phyloP scores from a whole-genome alignment of 1,284 basidiomycete genomes.

The Boletus mariae region DNA sequence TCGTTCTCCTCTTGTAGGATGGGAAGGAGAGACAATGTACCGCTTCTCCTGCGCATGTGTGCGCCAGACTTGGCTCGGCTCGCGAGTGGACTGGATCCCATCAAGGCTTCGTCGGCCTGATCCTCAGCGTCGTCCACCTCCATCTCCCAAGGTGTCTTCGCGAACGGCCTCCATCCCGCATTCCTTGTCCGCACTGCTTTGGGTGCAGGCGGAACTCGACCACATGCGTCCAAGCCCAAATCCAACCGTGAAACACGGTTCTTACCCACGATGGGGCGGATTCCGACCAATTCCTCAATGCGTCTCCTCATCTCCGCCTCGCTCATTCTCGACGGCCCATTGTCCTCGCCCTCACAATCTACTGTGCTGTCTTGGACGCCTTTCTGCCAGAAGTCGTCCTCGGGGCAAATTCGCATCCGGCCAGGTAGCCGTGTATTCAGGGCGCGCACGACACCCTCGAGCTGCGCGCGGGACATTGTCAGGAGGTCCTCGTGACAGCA shows the following conservation, averaged over 20 bases:
- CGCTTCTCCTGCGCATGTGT: constrained; percentile 8
- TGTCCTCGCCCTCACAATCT: constrained; percentile 5
- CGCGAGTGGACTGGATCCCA: constrained; percentile 30
- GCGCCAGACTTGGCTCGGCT: constrained; percentile 14
- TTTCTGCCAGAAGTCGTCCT: constrained; percentile 17
- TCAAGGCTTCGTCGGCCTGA: constrained; percentile 4
- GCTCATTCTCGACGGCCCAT: constrained; percentile 29
- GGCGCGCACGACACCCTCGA: constrained; percentile 42
- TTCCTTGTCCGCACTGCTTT: constrained; percentile 26
- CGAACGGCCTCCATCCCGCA: constrained; percentile 16
- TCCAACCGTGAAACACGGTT: constrained; percentile 17
- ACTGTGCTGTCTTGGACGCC: background rate
- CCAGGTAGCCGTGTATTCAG: constrained; percentile 49
- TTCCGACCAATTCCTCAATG: constrained; percentile 52
- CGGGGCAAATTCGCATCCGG: constrained; percentile 43
- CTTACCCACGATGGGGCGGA: constrained; percentile 33
- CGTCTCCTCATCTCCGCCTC: constrained; percentile 42
- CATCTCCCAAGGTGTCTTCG: constrained; percentile 27
- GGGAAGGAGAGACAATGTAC: constrained; percentile 15
- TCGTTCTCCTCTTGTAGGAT: constrained; percentile 28
- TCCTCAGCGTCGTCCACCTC: constrained; percentile 15
- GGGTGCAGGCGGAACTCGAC: constrained; percentile 24
- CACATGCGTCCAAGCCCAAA: constrained; percentile 13
- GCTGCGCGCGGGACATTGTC: constrained; percentile 46
- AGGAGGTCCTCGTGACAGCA: constrained; percentile 62